phyloP scores from a whole-genome alignment of 176 grass and related monocot genomes.

The Typha latifolia region DNA sequence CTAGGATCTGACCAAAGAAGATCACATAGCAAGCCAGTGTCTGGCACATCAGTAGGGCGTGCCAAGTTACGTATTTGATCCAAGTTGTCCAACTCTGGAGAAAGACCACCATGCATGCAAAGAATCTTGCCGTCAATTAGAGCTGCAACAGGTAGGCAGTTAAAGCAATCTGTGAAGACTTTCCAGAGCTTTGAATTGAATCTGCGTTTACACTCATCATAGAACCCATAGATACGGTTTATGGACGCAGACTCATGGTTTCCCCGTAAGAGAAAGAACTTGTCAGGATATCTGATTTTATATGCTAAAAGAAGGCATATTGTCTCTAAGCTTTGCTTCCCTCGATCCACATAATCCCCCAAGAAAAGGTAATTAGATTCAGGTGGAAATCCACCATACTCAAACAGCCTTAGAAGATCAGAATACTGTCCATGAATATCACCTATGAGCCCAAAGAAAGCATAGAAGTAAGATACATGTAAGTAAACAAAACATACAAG shows the following conservation, averaged over 20 bases:
- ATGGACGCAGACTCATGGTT: slow-evolving; percentile 32
- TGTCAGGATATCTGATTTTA: slow-evolving; percentile 30
- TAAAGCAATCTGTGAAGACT: slow-evolving; percentile 32
- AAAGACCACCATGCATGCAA: slow-evolving; percentile 32
- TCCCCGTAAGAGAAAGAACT: slow-evolving; percentile 27
- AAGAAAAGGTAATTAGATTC: slow-evolving; percentile 27
- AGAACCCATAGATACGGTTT: slow-evolving; percentile 32
- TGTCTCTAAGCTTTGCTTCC: slow-evolving; percentile 24
- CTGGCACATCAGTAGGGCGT: slow-evolving; percentile 27
- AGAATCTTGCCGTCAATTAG: slow-evolving; percentile 29
- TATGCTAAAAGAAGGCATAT: slow-evolving; percentile 26
- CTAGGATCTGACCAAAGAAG: slow-evolving; percentile 29
- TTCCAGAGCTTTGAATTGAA: slow-evolving; percentile 33
- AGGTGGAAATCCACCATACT: slow-evolving; percentile 26
- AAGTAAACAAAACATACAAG: not conserved
- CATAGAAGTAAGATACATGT: not conserved
- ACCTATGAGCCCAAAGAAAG: slow-evolving; percentile 12
- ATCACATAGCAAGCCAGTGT: slow-evolving; percentile 26
- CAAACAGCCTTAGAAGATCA: slow-evolving; percentile 25
- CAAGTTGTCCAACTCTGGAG: slow-evolving; percentile 24
- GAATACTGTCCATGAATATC: slow-evolving; percentile 33
- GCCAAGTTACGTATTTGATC: slow-evolving; percentile 24
- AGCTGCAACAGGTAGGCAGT: slow-evolving; percentile 30
- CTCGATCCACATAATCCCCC: slow-evolving; percentile 28
- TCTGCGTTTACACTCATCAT: slow-evolving; percentile 31